These are phyloP conservation scores for Usnea hakonensis DNA, from an alignment of 495 filamentous ascomycete species.

Conservation along the genomic window DNA sequence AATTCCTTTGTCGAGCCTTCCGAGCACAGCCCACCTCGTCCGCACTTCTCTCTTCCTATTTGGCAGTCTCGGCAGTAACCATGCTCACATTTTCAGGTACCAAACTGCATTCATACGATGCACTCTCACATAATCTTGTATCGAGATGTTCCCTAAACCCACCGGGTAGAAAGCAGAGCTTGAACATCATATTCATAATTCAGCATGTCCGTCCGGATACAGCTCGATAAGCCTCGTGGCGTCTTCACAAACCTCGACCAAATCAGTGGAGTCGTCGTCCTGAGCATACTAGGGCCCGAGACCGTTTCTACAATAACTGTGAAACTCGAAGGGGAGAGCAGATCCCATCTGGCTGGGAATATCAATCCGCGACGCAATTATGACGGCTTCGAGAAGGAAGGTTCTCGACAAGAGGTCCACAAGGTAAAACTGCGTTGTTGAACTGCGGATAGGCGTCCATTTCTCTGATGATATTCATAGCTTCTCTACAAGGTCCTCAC, in stretches of 20 bases:
- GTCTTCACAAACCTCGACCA: conserved; percentile 88
- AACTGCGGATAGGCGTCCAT: neutral
- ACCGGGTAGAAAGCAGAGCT: neutral
- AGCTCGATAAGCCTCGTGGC: conserved; percentile 62
- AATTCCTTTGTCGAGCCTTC: neutral
- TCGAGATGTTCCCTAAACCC: neutral
- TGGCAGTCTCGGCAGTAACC: conserved; percentile 5
- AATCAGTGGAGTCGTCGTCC: conserved; percentile 59
- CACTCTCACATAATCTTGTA: neutral
- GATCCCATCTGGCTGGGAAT: conserved; percentile 51
- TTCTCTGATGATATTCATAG: conserved; percentile 32
- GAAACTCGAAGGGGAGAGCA: conserved; percentile 88
- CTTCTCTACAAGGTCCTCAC: conserved; percentile 58
- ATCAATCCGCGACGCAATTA: conserved; percentile 25
- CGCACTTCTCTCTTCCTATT: neutral
- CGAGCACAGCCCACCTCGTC: conserved; percentile 14
- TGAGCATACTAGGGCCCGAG: conserved; percentile 56
- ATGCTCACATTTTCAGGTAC: neutral
- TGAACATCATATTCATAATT: neutral
- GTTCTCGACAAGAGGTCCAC: conserved; percentile 63
- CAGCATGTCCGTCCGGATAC: conserved; percentile 70
- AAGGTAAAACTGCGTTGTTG: conserved; percentile 49
- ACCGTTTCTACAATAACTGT: conserved; percentile 73
- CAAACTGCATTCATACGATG: neutral
- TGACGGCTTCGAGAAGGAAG: conserved; percentile 49